Base-by-base conservation (phyloP, 1,139 yeast species). In the Zygoascus hellenicus region DNA sequence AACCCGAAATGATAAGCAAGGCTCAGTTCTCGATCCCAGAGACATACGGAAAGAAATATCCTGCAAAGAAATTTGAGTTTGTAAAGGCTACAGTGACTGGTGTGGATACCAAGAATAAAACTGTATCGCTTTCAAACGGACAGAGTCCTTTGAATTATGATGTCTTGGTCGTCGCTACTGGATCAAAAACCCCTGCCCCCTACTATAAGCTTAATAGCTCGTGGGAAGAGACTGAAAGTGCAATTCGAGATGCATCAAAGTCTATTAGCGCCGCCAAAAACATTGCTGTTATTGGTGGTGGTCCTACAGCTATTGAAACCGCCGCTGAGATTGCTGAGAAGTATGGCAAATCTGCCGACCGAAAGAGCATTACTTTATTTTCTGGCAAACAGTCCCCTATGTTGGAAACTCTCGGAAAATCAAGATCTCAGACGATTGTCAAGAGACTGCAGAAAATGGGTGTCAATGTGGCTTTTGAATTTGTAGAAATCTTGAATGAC, bases 301-400 rank as follows among this genome's bases (percentile, higher is more conserved):
- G 95, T 57, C 92, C 95, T 63, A 86, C 95, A 40, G 95, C 95
- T 69, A 94, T 86, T 50, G 96, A 87, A 68, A 77, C 83, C 48
- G 94, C 95, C 51, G 95, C 90, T 63, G 95, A 87, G 42, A 45
- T 62, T 38, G 55, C 46, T 31, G 48, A 46, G 16, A 35, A 39
- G 9, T 58, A 56, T 42, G 54, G 55, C 7, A 43, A 47, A 6
- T 22, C 26, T 22, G 26, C 26, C 4, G 7, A 22, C 7, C 26
- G 26, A 22, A 59, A 59, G 49, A 37, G 48, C 32, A 56, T 62
- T 36, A 49, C 51, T 9, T 45, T 62, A 11, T 60, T 51, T 48
- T 54, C 59, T 41, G 64, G 61, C 16, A 42, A 38, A 43, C 11
- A 50, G 4, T 46, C 50, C 2, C 55, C 63, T 3, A 51, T 60